Conservation (phyloP, 2,329 filamentous ascomycete species). For the Neopestalotiopsis rosae region DNA sequence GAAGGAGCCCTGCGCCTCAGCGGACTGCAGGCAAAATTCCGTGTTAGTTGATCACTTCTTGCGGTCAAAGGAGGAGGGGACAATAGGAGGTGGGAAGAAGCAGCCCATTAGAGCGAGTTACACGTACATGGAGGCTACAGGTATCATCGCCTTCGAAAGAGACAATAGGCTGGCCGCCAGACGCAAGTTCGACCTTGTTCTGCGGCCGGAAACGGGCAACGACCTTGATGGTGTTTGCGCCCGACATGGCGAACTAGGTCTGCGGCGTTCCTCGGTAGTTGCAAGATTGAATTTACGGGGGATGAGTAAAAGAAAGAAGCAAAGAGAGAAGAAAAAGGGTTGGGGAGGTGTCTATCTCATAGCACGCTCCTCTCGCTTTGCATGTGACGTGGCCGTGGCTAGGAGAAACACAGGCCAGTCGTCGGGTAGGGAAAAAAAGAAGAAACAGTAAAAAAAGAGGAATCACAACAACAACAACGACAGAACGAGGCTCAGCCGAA, state of each 20-base stretch:
- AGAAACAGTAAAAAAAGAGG: constrained; percentile 7
- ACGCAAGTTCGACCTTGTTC: constrained; percentile 90
- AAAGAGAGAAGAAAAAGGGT: constrained; percentile 22
- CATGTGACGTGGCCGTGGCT: constrained; percentile 12
- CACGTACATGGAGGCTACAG: constrained; percentile 81
- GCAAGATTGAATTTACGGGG: not conserved
- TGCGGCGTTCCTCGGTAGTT: constrained; percentile 32
- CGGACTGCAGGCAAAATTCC: constrained; percentile 61
- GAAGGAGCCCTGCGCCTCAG: constrained; percentile 82
- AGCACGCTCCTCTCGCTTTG: constrained; percentile 25
- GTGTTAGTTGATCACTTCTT: constrained; percentile 32
- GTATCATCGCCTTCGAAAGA: constrained; percentile 88
- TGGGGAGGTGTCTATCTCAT: constrained; percentile 33
- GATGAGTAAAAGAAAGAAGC: constrained; percentile 19
- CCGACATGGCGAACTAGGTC: constrained; percentile 53
- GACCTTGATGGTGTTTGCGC: constrained; percentile 77
- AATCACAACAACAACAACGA: constrained; percentile 27
- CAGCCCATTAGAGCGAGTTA: constrained; percentile 6
- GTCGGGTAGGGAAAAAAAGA: constrained; percentile 7
- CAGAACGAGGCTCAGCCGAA: constrained; percentile 19
- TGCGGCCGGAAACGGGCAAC: constrained; percentile 97
- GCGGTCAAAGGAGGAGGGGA: not conserved
- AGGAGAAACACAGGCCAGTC: not conserved
- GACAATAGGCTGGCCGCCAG: constrained; percentile 91
- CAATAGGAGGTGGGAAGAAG: constrained; percentile 15